Base-by-base conservation (phyloP, 768 basidiomycete genomes). In the Serpula lacrymans region DNA sequence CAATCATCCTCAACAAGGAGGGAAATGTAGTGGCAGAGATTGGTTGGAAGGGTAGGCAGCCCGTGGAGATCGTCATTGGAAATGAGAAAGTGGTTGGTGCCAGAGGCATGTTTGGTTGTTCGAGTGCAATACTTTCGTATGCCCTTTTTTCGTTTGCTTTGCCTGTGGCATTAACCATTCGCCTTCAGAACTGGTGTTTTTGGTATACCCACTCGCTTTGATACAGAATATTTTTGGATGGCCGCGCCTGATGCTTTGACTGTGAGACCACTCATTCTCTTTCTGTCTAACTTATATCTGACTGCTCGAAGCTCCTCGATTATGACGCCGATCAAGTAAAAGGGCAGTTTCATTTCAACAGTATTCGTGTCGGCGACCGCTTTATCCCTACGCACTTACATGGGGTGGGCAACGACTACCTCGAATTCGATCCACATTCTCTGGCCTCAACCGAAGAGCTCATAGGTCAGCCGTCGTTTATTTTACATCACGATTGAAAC, bases 131-230 rank as follows among this genome's bases (percentile, higher is more conserved):
- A 37, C 72, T 80, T 46, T 70, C 76, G 80, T 80, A 48, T 35
- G 74, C 56, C 11, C 22, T 6, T 6, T 20, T 25, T 24, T 18
- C 33, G n/a, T 39, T 42, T 18, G n/a, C 16, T 18, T 33, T 34
- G 10, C 30, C 20, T 21, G 17, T 34, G n/a, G 22, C 16, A 14
- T 22, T 23, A 34, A 18, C 25, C 39, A 23, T 26, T 49, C 6
- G 18, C 43, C 34, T 27, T 46, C 31, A 45, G 23, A 32, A 17
- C 31, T 24, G 23, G 22, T 50, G 60, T 74, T 21, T 71, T 82
- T n/a, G 69, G 70, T 16, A 67, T 82, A 34, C 78, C 78, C 14
- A 77, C 77, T 6, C 73, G 79, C n/a, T 81, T 81, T 45, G 76
- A 80, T 45, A 70, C 77, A 2, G 74, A 79, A 48, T 77, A 70